Percentiles rank a stretch among this genome's conserved stretches.
These are phyloP conservation scores for Fusarium avenaceum DNA, from an alignment of 2,329 filamentous ascomycete genomes.

Conservation along the genomic window DNA sequence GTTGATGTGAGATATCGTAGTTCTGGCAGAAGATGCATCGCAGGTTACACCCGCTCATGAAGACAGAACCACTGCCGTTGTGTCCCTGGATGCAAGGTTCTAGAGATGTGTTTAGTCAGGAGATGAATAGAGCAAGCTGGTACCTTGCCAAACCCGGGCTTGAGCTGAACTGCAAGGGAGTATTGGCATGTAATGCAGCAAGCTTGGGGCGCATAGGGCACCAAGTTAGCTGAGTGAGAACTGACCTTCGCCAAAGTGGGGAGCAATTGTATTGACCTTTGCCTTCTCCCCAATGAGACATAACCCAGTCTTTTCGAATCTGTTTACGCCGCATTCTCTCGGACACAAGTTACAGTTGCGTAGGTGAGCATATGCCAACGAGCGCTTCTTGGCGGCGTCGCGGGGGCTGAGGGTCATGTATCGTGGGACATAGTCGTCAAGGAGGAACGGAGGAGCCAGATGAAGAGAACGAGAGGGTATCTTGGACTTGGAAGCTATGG, in stretches of 20 bases:
- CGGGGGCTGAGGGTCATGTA: conserved; percentile 77
- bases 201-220: background rate
- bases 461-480: conserved; percentile 57
- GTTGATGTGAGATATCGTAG: conserved; percentile 84
- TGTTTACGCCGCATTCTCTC: conserved; percentile 81
- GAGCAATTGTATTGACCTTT: conserved; percentile 87
- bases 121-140: conserved; percentile 4
- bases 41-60: conserved; percentile 82
- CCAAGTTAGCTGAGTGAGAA: conserved; percentile 24
- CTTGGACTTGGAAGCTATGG: conserved; percentile 11
- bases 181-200: conserved; percentile 5
- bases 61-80: conserved; percentile 83
- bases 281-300: conserved; percentile 82
- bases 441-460: conserved; percentile 75
- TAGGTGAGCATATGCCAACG: conserved; percentile 79
- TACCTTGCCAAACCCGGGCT: background rate
- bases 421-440: conserved; percentile 80
- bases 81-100: conserved; percentile 87
- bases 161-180: conserved; percentile 25
- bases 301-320: conserved; percentile 82
- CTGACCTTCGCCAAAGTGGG: conserved; percentile 83
- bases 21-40: conserved; percentile 86
- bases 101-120: conserved; percentile 44
- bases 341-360: conserved; percentile 86
- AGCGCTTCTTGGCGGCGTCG: conserved; percentile 80